Percentiles rank a stretch among this genome's conserved stretches.
These are phyloP conservation scores for Coelastrella sp. DNA, from an alignment of 139 green algal species.

Conservation along the genomic window DNA sequence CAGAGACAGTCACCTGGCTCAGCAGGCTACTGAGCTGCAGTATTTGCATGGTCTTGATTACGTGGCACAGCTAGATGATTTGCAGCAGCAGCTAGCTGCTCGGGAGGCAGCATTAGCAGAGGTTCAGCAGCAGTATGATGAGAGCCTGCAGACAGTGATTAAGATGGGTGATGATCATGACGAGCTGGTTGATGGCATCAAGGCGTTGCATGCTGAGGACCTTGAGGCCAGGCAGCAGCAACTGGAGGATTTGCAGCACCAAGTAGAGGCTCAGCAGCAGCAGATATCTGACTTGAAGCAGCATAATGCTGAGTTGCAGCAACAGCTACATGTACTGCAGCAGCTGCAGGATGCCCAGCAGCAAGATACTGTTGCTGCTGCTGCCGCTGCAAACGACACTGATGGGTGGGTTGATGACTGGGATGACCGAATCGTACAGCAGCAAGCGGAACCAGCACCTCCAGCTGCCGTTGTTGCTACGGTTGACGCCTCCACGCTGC, in stretches of 20 bases:
- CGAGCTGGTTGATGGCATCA: neutral
- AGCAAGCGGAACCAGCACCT: neutral
- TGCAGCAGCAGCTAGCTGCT: neutral
- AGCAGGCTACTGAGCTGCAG: conserved; percentile 4
- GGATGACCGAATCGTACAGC: neutral
- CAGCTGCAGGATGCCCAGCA: neutral
- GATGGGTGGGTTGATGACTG: neutral
- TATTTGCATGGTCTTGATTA: neutral
- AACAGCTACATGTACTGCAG: conserved; percentile 27
- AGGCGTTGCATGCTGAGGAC: neutral
- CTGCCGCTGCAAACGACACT: neutral
- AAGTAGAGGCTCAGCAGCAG: neutral
- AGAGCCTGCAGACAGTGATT: neutral
- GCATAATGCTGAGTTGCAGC: neutral
- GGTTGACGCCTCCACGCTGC: neutral
- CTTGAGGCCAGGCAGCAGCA: neutral
- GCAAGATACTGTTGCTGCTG: neutral
- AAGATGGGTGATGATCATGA: neutral
- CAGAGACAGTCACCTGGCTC: neutral
- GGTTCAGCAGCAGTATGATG: neutral
- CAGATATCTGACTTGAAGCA: conserved; percentile 11
- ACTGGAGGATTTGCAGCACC: neutral
- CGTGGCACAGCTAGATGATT: neutral
- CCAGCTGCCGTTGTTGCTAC: neutral
- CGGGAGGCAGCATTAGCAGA: neutral